Conservation (phyloP, 202 grass and related monocot genomes). For the Carex sylvatica region DNA sequence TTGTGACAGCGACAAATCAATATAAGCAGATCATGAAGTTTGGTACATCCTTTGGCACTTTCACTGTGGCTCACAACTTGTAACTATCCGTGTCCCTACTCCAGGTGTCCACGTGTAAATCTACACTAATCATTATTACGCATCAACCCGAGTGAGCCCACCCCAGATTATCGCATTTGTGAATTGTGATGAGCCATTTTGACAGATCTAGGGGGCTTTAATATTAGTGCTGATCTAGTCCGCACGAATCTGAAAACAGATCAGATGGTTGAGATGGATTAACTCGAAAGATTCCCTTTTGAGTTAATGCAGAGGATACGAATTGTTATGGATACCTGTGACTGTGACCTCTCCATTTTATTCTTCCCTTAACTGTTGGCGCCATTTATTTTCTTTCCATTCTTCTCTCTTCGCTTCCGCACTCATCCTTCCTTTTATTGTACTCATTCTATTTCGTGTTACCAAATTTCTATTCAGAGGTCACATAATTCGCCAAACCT, state of each 20-base stretch:
- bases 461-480: background rate
- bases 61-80: background rate
- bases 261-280: too few relatives aligned
- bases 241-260: too few relatives aligned
- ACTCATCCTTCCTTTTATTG: constrained; percentile 11
- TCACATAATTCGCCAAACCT: background rate
- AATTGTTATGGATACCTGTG: too few relatives aligned
- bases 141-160: background rate
- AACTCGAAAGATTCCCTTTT: too few relatives aligned
- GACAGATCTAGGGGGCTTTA: too few relatives aligned
- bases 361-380: background rate
- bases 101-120: background rate
- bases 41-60: background rate
- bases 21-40: background rate
- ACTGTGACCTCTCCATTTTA: background rate
- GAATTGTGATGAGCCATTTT: background rate
- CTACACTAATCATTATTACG: too few relatives aligned
- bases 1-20: background rate
- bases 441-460: background rate
- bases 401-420: background rate
- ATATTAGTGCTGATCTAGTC: too few relatives aligned
- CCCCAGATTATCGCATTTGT: background rate
- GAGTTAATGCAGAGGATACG: too few relatives aligned
- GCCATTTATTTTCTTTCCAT: background rate
- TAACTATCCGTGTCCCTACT: background rate